A percentile compares a stretch with the other conserved stretches of the same genome.
These are phyloP conservation scores for Annulohypoxylon nitens DNA, from an alignment of 495 filamentous ascomycete genomes.

Conservation along the genomic window DNA sequence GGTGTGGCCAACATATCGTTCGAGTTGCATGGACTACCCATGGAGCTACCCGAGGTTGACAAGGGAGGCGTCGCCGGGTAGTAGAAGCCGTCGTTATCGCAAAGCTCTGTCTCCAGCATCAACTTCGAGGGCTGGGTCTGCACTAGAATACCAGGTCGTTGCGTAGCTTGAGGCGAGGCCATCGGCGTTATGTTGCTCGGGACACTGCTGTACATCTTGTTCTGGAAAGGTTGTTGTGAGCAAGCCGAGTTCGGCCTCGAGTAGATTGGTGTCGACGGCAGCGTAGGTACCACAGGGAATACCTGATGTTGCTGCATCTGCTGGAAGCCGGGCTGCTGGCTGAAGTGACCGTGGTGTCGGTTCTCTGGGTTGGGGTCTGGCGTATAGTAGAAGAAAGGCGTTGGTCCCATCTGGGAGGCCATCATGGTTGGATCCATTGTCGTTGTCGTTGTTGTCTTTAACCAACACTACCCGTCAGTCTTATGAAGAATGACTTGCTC, in stretches of 20 bases:
- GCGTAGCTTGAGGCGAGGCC: constrained; percentile 81
- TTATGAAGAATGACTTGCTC: constrained; percentile 19
- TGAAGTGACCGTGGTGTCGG: constrained; percentile 85
- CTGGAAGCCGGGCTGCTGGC: constrained; percentile 74
- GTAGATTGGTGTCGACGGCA: constrained; percentile 78
- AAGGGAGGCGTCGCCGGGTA: constrained; percentile 91
- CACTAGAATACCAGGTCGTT: constrained; percentile 80
- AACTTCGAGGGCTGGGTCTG: constrained; percentile 77
- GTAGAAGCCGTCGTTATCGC: constrained; percentile 74
- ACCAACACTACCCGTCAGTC: constrained; percentile 35
- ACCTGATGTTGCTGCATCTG: constrained; percentile 61
- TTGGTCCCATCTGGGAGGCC: constrained; percentile 74
- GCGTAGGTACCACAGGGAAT: constrained; percentile 66
- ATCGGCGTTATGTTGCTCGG: constrained; percentile 77
- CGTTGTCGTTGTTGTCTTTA: constrained; percentile 37
- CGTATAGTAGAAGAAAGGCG: constrained; percentile 92
- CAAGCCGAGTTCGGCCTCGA: constrained; percentile 76
- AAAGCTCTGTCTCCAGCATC: constrained; percentile 84
- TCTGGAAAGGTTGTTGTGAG: constrained; percentile 71
- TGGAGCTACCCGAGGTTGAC: constrained; percentile 83
- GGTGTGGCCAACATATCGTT: constrained; percentile 85
- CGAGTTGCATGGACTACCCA: constrained; percentile 84
- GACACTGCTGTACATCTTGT: constrained; percentile 69
- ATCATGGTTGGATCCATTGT: constrained; percentile 63
- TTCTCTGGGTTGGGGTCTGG: constrained; percentile 80